Evolutionary conservation across 805 yeast species (phyloP).

Genomic region (Wickerhamiella kurtzmanii): DNA sequence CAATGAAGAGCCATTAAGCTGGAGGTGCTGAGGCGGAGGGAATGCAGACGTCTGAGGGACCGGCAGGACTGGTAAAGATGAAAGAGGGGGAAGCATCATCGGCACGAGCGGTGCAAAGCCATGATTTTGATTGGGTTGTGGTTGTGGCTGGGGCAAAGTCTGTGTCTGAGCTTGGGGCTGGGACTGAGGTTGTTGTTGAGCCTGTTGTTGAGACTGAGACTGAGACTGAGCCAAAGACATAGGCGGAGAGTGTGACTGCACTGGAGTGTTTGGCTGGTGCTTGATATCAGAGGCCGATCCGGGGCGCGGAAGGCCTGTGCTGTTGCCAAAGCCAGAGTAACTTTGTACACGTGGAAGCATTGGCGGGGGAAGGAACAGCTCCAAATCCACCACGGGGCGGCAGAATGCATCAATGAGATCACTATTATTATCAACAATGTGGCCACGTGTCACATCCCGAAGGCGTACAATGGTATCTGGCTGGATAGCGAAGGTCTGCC

Average conservation of each 20-base stretch:
- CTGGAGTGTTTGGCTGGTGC: too few relatives aligned
- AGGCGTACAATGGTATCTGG: constrained; percentile 27
- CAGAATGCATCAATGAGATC: constrained; percentile 37
- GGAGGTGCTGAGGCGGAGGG: not conserved
- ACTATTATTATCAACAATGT: constrained; percentile 31
- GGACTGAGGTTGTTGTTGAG: too few relatives aligned
- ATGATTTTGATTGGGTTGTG: too few relatives aligned
- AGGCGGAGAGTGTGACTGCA: too few relatives aligned
- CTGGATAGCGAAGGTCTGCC: constrained; percentile 51
- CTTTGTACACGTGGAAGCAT: constrained; percentile 9
- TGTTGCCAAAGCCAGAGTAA: not conserved
- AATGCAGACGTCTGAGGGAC: not conserved
- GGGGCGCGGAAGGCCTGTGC: not conserved
- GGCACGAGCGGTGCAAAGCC: constrained; percentile 15
- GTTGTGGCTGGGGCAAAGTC: too few relatives aligned
- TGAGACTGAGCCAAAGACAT: too few relatives aligned
- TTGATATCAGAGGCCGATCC: not conserved
- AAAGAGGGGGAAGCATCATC: constrained; percentile 5
- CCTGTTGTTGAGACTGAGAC: too few relatives aligned
- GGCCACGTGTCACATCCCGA: constrained; percentile 22
- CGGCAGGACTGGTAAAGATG: not conserved
- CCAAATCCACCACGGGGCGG: constrained; percentile 30
- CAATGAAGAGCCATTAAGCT: not conserved
- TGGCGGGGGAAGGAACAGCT: constrained; percentile 27
- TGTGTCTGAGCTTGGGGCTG: not conserved